Evolutionary conservation across 2,329 filamentous ascomycete species (phyloP).

Genomic region (Talaromyces sp.): DNA sequence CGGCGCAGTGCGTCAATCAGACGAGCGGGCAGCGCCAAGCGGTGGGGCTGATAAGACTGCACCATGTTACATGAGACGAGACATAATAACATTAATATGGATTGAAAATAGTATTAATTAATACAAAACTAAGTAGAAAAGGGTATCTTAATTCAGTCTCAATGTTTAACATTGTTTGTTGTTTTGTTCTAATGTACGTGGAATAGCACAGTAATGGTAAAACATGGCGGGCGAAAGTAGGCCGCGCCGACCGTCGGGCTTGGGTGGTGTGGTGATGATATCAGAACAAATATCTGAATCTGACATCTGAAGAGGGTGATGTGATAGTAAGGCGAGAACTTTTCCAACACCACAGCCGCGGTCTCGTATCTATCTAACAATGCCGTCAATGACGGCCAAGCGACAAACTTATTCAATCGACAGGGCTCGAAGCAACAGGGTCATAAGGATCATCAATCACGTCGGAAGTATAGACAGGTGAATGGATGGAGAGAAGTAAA

Average conservation of each 20-base stretch:
- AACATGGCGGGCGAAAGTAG: constrained; percentile 26
- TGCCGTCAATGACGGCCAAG: neutral
- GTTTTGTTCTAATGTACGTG: neutral
- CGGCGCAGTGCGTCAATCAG: neutral
- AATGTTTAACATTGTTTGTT: neutral
- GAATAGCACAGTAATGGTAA: neutral
- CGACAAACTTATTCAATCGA: neutral
- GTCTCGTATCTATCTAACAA: neutral
- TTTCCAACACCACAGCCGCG: neutral
- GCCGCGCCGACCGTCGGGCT: constrained; percentile 16
- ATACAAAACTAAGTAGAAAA: no score
- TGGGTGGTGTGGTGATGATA: constrained; percentile 3
- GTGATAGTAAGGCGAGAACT: neutral
- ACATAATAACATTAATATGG: no score
- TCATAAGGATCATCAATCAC: constrained; percentile 11
- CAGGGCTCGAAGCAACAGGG: neutral
- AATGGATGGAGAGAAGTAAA: neutral
- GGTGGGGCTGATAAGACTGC: neutral
- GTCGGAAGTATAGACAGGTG: neutral
- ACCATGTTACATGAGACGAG: no score
- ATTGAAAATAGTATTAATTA: no score
- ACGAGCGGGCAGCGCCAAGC: neutral
- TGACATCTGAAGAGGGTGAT: neutral
- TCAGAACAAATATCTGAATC: neutral
- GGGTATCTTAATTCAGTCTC: neutral